Evolutionary conservation across 257 asterid species (phyloP).

Genomic region (Paulownia fortunei): DNA sequence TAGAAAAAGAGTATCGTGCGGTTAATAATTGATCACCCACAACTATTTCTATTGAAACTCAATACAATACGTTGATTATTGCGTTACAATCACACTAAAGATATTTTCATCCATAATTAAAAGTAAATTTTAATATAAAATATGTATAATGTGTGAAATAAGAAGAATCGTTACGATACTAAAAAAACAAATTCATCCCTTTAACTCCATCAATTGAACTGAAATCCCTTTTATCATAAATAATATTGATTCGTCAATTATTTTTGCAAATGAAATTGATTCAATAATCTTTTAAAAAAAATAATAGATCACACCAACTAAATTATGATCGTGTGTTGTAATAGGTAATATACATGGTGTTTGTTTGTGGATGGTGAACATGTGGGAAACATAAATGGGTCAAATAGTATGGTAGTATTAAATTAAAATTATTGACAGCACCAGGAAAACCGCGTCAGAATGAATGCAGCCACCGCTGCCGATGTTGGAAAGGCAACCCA

Average conservation of each 20-base stretch:
- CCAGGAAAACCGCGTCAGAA: slow-evolving; percentile 6
- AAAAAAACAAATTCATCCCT: too few species aligned
- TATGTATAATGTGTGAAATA: too few species aligned
- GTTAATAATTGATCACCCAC: too few species aligned
- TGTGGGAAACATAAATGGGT: slow-evolving; percentile 2
- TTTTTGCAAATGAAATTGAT: background rate
- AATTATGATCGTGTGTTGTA: background rate
- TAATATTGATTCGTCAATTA: background rate
- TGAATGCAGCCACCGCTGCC: background rate
- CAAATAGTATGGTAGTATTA: background rate
- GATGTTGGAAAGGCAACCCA: slow-evolving; percentile 9
- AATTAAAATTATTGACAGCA: background rate
- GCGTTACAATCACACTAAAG: too few species aligned
- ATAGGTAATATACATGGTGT: too few species aligned
- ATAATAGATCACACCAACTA: slow-evolving; percentile 19
- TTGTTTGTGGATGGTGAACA: slow-evolving; percentile 5
- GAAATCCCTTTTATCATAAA: too few species aligned
- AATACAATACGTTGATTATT: too few species aligned
- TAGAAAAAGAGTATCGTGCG: too few species aligned
- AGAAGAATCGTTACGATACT: too few species aligned
- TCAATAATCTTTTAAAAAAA: background rate
- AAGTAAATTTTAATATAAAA: too few species aligned
- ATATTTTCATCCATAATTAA: too few species aligned
- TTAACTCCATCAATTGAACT: background rate
- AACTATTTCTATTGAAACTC: too few species aligned